Base-by-base conservation (phyloP, 2,329 filamentous ascomycete species). In the Fusarium bulbicola region DNA sequence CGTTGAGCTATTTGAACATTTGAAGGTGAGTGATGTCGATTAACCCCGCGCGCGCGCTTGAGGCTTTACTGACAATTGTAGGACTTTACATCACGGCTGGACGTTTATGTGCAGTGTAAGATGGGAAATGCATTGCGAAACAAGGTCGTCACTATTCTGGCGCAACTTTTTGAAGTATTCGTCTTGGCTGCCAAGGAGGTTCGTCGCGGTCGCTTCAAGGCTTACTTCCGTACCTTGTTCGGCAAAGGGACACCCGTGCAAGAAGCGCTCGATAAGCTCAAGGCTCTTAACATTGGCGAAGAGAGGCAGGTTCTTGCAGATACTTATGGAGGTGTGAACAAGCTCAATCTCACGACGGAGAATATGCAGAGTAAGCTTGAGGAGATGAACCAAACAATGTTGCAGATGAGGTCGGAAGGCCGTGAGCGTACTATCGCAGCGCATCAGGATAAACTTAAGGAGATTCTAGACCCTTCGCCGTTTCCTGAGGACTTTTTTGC, bases 101-200 rank as follows among this genome's bases (percentile, higher is more conserved):
- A 81, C 21, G 81, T 85, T 26, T 86, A 86, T 47, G 73, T 83
- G 13, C 79, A 80, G 26, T 77, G 83, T 30, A 62, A 78, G 18
- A 79, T 86, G 68, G 85, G 83, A 1, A 49, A 68, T 1, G 78
- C 83, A 26, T 75, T 86, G 7, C 76, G 80, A 18, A 74, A 80
- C 21, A 85, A 86, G 61, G 76, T 86, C 7, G 81, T 82, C 20
- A 77, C 80, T 5, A 85, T 86, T 12, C 78, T 87, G 5, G 82
- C 82, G 0, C 81, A 83, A 2, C 66, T 87, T 0, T 84, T 87
- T 40, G 82, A 86, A 63, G 82, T 86, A 8, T 80, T 87, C 36
- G 80, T 86, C 14, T 72, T 85, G 2, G 82, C 85, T 1, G 81
- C 81, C 24, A 84, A 84, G 66, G 81, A 83, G 53, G 80, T 86